Percentiles rank a stretch among this genome's conserved stretches.
These are phyloP conservation scores for Rhizopogon vinicolor DNA, from an alignment of 768 basidiomycete genomes.

Conservation along the genomic window DNA sequence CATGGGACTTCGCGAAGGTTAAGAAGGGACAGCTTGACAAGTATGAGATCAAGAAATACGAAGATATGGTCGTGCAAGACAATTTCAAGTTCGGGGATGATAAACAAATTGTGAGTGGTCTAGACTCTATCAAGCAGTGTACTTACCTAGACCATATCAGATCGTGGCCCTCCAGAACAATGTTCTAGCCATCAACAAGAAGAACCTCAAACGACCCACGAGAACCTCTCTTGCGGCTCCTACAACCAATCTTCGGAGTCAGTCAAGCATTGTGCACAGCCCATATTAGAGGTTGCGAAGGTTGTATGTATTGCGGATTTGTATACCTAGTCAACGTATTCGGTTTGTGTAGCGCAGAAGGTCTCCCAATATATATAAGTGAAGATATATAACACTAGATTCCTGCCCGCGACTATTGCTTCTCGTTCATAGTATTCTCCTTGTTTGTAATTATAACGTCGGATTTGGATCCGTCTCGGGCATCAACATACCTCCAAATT, in stretches of 20 bases:
- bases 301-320: slow-evolving; percentile 11
- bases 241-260: slow-evolving; percentile 35
- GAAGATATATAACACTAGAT: slow-evolving; percentile 14
- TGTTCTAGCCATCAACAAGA: slow-evolving; percentile 93
- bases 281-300: slow-evolving; percentile 40
- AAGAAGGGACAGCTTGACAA: slow-evolving; percentile 88
- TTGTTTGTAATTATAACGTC: background rate
- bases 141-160: slow-evolving; percentile 34
- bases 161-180: slow-evolving; percentile 95
- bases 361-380: slow-evolving; percentile 11
- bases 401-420: background rate
- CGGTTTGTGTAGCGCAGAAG: slow-evolving; percentile 2
- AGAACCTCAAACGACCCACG: slow-evolving; percentile 79
- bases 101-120: slow-evolving; percentile 77
- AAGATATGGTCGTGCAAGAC: slow-evolving; percentile 93
- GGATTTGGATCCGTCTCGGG: slow-evolving; percentile 41
- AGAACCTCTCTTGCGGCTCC: slow-evolving; percentile 63
- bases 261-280: slow-evolving; percentile 64
- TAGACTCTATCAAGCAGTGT: background rate
- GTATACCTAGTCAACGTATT: slow-evolving; percentile 10
- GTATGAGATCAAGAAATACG: slow-evolving; percentile 96
- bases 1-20: slow-evolving; percentile 96
- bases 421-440: background rate
- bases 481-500: slow-evolving; percentile 67
- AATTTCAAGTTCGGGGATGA: slow-evolving; percentile 98